Conservation (phyloP, 1,284 basidiomycete genomes). For the Trichosporon sp. region DNA sequence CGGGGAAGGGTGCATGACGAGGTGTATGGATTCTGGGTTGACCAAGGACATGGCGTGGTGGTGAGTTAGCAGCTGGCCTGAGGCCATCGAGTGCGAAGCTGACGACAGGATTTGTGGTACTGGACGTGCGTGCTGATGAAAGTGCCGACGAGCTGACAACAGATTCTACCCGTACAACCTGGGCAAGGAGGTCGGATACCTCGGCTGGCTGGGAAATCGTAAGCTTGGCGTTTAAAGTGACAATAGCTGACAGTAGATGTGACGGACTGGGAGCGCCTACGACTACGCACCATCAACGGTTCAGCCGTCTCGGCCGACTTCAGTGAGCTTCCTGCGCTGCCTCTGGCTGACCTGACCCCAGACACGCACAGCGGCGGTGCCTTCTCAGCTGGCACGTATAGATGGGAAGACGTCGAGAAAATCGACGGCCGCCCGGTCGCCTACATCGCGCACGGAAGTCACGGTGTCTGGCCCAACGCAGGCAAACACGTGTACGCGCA, state of each 20-base stretch:
- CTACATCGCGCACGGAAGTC: conserved; percentile 50
- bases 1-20: conserved; percentile 43
- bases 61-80: conserved; percentile 34
- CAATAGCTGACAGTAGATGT: conserved; percentile 40
- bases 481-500: conserved; percentile 51
- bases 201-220: conserved; percentile 54
- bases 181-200: conserved; percentile 48
- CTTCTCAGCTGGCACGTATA: conserved; percentile 47
- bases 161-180: conserved; percentile 55
- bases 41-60: conserved; percentile 45
- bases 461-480: conserved; percentile 51
- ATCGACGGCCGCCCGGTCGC: conserved; percentile 45
- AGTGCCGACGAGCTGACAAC: conserved; percentile 14
- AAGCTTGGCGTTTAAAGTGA: conserved; percentile 16
- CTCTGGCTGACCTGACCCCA: conserved; percentile 22
- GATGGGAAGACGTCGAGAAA: conserved; percentile 49
- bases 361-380: conserved; percentile 46
- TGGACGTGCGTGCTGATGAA: conserved; percentile 42
- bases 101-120: conserved; percentile 48
- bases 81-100: neutral
- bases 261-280: conserved; percentile 52
- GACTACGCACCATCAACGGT: conserved; percentile 50
- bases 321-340: conserved; percentile 34
- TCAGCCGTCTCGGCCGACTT: conserved; percentile 49
- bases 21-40: conserved; percentile 53